Conservation (phyloP, 345 rosid genomes). For the Moricandia moricandioides region DNA sequence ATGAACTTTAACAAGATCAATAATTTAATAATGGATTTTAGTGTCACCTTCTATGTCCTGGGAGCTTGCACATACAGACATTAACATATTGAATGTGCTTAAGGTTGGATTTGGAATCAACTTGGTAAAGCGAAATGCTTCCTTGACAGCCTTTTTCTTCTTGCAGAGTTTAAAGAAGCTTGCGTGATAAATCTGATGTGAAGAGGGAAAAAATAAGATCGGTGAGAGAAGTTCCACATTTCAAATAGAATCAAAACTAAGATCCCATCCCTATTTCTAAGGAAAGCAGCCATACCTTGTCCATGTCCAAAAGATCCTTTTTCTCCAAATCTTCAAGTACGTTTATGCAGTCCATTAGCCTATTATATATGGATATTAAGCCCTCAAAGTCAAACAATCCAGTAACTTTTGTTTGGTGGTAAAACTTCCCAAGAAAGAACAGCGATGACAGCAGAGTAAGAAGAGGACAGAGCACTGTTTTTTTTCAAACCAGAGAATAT, state of each 20-base stretch:
- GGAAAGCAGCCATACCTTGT: conserved; percentile 51
- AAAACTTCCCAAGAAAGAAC: not conserved
- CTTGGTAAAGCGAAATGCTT: conserved; percentile 85
- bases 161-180: conserved; percentile 78
- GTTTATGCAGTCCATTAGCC: conserved; percentile 68
- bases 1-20: conserved; percentile 12
- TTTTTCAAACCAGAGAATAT: conserved; percentile 4
- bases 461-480: not conserved
- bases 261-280: conserved; percentile 12
- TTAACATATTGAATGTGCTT: conserved; percentile 95
- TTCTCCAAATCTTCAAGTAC: conserved; percentile 78
- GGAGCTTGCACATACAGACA: conserved; percentile 81
- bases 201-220: conserved; percentile 10
- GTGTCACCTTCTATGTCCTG: conserved; percentile 71
- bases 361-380: conserved; percentile 25
- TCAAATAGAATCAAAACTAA: not conserved
- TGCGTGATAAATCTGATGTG: conserved; percentile 73
- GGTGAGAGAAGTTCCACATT: not conserved
- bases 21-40: not conserved
- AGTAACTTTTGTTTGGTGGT: conserved; percentile 9
- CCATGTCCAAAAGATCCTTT: conserved; percentile 64
- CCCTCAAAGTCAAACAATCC: conserved; percentile 5
- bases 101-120: conserved; percentile 76
- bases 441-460: not conserved
- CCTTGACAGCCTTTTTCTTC: conserved; percentile 60